Evolutionary conservation across 306 rosid species (phyloP).

Genomic region (Nissolia schottii): DNA sequence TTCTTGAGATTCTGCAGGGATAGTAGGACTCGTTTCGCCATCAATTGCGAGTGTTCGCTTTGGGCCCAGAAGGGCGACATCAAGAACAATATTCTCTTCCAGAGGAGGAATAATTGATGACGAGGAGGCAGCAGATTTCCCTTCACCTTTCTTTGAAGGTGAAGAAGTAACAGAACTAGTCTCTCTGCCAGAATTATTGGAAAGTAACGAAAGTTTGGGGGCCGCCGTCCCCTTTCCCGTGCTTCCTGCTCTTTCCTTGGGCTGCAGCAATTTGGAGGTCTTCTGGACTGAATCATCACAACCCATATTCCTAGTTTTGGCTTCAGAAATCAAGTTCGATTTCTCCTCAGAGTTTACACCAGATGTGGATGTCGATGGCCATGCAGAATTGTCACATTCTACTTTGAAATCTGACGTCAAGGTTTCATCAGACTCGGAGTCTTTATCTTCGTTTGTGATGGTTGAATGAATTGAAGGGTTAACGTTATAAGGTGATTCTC

Average conservation of each 20-base stretch:
- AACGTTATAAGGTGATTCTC: constrained; percentile 60
- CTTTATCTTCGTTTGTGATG: constrained; percentile 48
- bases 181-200: constrained; percentile 29
- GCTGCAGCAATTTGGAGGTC: constrained; percentile 33
- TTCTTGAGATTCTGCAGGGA: constrained; percentile 45
- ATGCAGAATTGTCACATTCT: constrained; percentile 28
- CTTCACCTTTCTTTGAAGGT: constrained; percentile 53
- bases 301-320: constrained; percentile 22
- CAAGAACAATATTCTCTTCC: constrained; percentile 71
- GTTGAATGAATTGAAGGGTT: constrained; percentile 50
- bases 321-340: constrained; percentile 25
- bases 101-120: constrained; percentile 34
- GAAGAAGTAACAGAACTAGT: constrained; percentile 7
- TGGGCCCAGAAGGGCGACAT: constrained; percentile 64
- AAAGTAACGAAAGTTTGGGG: constrained; percentile 23
- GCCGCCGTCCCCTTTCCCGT: constrained; percentile 2
- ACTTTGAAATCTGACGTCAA: constrained; percentile 36
- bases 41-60: constrained; percentile 63
- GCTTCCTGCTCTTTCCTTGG: constrained; percentile 31
- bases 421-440: constrained; percentile 45
- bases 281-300: constrained; percentile 33
- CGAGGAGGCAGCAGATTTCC: constrained; percentile 31
- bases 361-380: constrained; percentile 29
- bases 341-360: constrained; percentile 28
- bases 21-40: constrained; percentile 40